Conservation (phyloP, 2,329 filamentous ascomycete genomes). For the Grosmannia serpens region DNA sequence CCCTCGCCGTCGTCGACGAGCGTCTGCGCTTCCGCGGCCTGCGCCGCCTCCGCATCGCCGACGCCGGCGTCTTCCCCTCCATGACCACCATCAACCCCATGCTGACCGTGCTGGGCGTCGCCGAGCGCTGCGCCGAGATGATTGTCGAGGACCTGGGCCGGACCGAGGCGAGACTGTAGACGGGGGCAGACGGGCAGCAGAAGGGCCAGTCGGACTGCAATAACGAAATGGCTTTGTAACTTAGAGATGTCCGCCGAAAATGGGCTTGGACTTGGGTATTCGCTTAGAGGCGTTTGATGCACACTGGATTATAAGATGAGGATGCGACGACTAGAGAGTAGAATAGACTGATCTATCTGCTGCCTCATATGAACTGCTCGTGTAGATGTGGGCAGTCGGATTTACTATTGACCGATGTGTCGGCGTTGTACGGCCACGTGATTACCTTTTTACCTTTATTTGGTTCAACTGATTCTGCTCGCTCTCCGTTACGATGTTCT, state of each 20-base stretch:
- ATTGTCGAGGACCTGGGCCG: slow-evolving; percentile 55
- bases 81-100: slow-evolving; percentile 25
- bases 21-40: slow-evolving; percentile 24
- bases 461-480: too few species aligned
- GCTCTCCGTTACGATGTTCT: too few species aligned
- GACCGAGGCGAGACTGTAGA: slow-evolving; percentile 6
- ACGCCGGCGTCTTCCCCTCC: slow-evolving; percentile 13
- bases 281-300: neutral
- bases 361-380: too few species aligned
- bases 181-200: neutral
- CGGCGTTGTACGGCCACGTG: too few species aligned
- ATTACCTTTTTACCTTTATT: too few species aligned
- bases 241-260: neutral
- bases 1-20: slow-evolving; percentile 12
- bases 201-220: neutral
- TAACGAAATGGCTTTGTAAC: neutral
- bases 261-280: neutral
- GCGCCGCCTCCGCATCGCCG: slow-evolving; percentile 13
- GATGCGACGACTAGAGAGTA: neutral
- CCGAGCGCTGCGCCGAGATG: slow-evolving; percentile 75
- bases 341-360: too few species aligned
- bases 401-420: too few species aligned
- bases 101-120: slow-evolving; percentile 76
- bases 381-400: too few species aligned
- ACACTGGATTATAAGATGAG: neutral